phyloP scores from a whole-genome alignment of 805 yeast genomes.

The Kluyveromyces starmeri region DNA sequence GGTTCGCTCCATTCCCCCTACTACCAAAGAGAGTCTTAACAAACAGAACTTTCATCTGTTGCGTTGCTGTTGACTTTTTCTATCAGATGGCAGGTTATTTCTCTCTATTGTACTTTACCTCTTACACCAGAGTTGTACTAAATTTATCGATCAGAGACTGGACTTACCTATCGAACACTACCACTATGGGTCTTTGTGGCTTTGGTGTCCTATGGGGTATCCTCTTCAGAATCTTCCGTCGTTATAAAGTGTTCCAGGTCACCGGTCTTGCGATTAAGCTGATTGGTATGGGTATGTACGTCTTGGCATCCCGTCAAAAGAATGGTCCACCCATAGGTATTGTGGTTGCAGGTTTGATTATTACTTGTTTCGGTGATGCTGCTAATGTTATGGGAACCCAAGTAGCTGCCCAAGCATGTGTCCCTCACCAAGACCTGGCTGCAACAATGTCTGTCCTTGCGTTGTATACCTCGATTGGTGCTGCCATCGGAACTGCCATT shows the following conservation, averaged over 20 bases:
- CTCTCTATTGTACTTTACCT: constrained; percentile 27
- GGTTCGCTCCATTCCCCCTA: constrained; percentile 30
- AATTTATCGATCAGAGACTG: constrained; percentile 29
- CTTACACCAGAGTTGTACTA: constrained; percentile 28
- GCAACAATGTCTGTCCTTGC: constrained; percentile 50
- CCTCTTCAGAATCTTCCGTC: constrained; percentile 28
- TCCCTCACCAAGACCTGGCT: constrained; percentile 55
- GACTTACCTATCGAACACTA: constrained; percentile 33
- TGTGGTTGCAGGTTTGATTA: constrained; percentile 27
- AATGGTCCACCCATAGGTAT: constrained; percentile 18
- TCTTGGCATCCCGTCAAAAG: constrained; percentile 10
- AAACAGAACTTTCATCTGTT: constrained; percentile 32
- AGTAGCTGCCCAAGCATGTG: constrained; percentile 49
- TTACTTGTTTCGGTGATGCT: constrained; percentile 35
- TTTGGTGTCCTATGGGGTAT: constrained; percentile 33
- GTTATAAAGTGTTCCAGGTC: constrained; percentile 32
- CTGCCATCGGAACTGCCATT: constrained; percentile 53
- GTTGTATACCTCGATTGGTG: constrained; percentile 46
- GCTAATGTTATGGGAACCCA: constrained; percentile 30
- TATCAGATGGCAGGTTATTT: constrained; percentile 27
- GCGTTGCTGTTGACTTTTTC: constrained; percentile 29
- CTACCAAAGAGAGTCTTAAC: constrained; percentile 31
- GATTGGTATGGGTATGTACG: constrained; percentile 27
- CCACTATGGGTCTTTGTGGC: constrained; percentile 31
- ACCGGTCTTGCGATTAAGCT: constrained; percentile 30